Evolutionary conservation across 1,284 basidiomycete genomes (phyloP), one percentile per base, ranked within the genome.

Genomic region (Phylloboletellus chloephorus): DNA sequence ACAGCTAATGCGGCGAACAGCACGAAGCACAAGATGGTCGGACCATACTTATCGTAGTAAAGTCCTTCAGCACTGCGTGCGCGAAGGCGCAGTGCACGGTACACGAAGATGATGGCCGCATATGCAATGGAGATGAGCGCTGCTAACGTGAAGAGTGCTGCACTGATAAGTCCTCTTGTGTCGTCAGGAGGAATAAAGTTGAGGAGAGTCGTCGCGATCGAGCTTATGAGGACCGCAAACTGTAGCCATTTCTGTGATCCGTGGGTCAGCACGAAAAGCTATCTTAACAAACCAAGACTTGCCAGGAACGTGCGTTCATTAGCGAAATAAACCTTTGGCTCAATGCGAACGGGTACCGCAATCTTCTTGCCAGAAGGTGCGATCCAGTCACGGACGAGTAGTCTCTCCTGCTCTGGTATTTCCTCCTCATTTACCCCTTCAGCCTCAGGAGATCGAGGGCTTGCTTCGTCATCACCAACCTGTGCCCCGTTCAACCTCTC

Each of bases 301-400:
- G 85, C 86, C 62, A 89, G 60, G 71, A 88, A 90, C n/a, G 91
- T 94, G 44, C 92, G 74, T 64, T 97, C 95, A 33, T 89, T 88
- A 3, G 95, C 95, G 63, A 98, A 98, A 61, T 96, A 96, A 6
- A 96, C 93, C 68, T 98, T 98, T 25, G 95, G 95, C 67, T 98
- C 95, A 43, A 98, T 78, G 38, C 95, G 79, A 23, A 98, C 84
- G 24, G 95, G 94, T 1, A 98, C 78, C 1, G 91, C 79, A 45
- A 98, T 93, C 50, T 79, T 78, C 71, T 97, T 98, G 13, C 95
- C 95, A 32, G 76, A 68, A 2, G 88, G 85, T 2, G 94, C 93
- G 17, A 64, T 71, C 80, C 91, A 92, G 46, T 82, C 75, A 46
- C 86, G 72, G 34, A 88, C 82, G 33, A 85, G 53, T 17, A 79